phyloP scores from a whole-genome alignment of 768 basidiomycete species.

The Postia placenta region DNA sequence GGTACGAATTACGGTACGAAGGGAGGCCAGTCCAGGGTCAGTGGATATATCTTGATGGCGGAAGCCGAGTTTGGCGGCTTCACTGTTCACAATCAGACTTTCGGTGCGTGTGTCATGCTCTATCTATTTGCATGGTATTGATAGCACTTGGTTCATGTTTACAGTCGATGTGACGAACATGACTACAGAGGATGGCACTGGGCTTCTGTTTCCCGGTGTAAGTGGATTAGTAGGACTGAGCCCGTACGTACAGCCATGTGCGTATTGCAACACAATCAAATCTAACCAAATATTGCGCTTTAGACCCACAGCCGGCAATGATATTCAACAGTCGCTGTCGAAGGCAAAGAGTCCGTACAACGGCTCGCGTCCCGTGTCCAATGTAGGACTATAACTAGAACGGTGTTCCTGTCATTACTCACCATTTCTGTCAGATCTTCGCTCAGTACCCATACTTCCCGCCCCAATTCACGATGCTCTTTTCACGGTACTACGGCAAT shows the following conservation, averaged over 20 bases:
- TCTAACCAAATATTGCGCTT: too few relatives aligned
- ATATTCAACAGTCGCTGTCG: neutral
- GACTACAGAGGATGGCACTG: too few relatives aligned
- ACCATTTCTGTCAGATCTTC: slow-evolving; percentile 1
- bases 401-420: neutral
- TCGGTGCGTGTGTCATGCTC: slow-evolving; percentile 2
- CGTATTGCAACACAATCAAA: too few relatives aligned
- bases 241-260: too few relatives aligned
- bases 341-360: neutral
- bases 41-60: neutral
- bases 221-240: too few relatives aligned
- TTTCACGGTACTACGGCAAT: slow-evolving; percentile 3
- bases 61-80: slow-evolving; percentile 1
- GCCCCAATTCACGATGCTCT: slow-evolving; percentile 1
- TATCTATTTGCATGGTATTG: too few relatives aligned
- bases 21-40: neutral
- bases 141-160: too few relatives aligned
- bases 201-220: too few relatives aligned
- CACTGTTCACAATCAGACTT: neutral
- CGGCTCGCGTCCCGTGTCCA: neutral
- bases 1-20: neutral
- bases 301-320: neutral
- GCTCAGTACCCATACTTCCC: neutral
- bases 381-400: neutral
- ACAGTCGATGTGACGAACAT: too few relatives aligned